These are phyloP conservation scores for Blastomyces gilchristii DNA, from an alignment of 2,329 filamentous ascomycete species.

Conservation along the genomic window DNA sequence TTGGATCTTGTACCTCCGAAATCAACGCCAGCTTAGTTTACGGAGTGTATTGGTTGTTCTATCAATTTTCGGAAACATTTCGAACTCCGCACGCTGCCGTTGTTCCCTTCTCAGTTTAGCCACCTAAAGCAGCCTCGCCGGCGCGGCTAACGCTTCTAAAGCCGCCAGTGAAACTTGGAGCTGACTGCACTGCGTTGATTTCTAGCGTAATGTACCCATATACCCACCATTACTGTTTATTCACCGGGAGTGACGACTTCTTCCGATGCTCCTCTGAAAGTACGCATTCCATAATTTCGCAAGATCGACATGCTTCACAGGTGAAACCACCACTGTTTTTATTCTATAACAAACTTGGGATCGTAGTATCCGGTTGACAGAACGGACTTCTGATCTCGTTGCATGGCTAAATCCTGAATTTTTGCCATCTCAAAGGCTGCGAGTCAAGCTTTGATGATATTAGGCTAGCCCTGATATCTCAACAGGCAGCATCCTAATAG, in stretches of 20 bases:
- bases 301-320: background rate
- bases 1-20: constrained; percentile 16
- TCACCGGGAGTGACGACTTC: background rate
- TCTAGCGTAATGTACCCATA: background rate
- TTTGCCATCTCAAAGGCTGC: background rate
- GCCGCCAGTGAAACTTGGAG: no score
- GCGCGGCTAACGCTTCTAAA: background rate
- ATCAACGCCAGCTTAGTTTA: background rate
- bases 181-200: background rate
- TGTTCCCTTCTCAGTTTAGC: background rate
- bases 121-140: background rate
- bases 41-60: background rate
- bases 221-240: background rate
- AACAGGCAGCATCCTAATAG: background rate
- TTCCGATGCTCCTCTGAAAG: no score
- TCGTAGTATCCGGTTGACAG: background rate
- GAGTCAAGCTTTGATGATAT: background rate
- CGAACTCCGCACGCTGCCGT: background rate
- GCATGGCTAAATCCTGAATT: background rate
- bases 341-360: background rate
- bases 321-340: background rate
- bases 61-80: background rate
- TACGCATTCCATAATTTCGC: background rate
- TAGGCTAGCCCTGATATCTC: background rate
- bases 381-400: background rate